A percentile compares a stretch with the other conserved stretches of the same genome.
Evolutionary conservation across 208 protist genomes (phyloP).

Genomic region (Leishmania lainsoni): DNA sequence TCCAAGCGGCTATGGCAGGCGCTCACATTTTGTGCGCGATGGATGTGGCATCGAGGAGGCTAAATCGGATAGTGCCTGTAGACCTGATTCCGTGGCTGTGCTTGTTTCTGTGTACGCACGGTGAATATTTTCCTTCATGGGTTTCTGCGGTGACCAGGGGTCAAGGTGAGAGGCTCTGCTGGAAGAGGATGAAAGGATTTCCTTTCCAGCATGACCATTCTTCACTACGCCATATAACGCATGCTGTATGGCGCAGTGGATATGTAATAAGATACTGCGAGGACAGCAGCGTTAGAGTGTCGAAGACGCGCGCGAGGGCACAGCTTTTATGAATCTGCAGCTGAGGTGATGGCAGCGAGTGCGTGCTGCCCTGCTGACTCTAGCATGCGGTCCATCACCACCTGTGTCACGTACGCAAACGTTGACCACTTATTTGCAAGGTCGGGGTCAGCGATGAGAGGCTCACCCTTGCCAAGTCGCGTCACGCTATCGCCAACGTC

Average conservation of each 20-base stretch:
- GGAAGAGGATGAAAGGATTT: background rate
- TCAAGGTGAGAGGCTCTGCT: background rate
- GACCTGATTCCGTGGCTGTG: slow-evolving; percentile 16
- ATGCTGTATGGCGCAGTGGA: background rate
- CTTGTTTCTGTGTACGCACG: background rate
- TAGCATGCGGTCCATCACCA: slow-evolving; percentile 56
- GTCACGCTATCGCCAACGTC: slow-evolving; percentile 59
- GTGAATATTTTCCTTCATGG: background rate
- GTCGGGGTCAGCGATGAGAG: slow-evolving; percentile 46
- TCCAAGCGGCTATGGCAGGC: slow-evolving; percentile 37
- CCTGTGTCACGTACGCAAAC: slow-evolving; percentile 55
- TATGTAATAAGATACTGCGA: background rate
- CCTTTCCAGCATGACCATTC: background rate
- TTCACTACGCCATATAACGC: background rate
- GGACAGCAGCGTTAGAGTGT: background rate
- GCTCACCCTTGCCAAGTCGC: slow-evolving; percentile 44
- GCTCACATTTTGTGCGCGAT: slow-evolving; percentile 49
- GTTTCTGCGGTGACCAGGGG: background rate
- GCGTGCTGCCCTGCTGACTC: slow-evolving; percentile 47
- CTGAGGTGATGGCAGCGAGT: background rate
- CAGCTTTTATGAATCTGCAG: background rate
- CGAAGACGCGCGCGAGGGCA: background rate
- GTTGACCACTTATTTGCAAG: slow-evolving; percentile 52
- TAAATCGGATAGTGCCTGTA: slow-evolving; percentile 31
- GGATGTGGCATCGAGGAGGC: slow-evolving; percentile 43